Percentiles rank a stretch among this genome's conserved stretches.
These are phyloP conservation scores for Noccaea bulbosa DNA, from an alignment of 345 rosid species.

Conservation along the genomic window DNA sequence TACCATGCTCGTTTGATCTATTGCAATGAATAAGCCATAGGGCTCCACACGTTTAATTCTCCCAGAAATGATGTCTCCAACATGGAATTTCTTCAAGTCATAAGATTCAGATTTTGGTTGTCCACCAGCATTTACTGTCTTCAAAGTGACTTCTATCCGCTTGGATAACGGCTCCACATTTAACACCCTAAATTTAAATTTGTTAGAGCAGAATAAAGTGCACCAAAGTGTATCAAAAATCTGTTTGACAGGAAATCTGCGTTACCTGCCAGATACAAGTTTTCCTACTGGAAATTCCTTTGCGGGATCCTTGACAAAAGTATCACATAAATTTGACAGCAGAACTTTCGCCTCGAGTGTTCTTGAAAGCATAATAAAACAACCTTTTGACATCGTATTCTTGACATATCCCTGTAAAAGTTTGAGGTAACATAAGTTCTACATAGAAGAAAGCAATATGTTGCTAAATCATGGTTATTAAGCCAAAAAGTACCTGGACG, in stretches of 20 bases:
- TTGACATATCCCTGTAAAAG: slow-evolving; percentile 85
- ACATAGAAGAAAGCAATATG: slow-evolving; percentile 10
- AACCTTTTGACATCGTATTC: slow-evolving; percentile 79
- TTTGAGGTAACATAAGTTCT: slow-evolving; percentile 25
- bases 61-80: slow-evolving; percentile 71
- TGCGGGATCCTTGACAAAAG: slow-evolving; percentile 67
- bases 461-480: slow-evolving; percentile 4
- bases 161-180: slow-evolving; percentile 79
- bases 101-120: slow-evolving; percentile 53
- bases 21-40: slow-evolving; percentile 75
- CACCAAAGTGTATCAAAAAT: not conserved
- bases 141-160: slow-evolving; percentile 89
- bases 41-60: slow-evolving; percentile 76
- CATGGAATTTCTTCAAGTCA: slow-evolving; percentile 59
- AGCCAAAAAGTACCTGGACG: slow-evolving; percentile 63
- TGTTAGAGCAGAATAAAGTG: slow-evolving; percentile 36
- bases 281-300: slow-evolving; percentile 87
- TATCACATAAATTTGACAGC: slow-evolving; percentile 78
- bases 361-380: slow-evolving; percentile 84
- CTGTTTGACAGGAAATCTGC: slow-evolving; percentile 18
- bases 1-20: slow-evolving; percentile 77
- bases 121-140: slow-evolving; percentile 49
- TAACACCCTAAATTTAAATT: slow-evolving; percentile 62
- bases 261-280: slow-evolving; percentile 82
- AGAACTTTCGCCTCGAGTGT: slow-evolving; percentile 84